These are phyloP conservation scores for Ottelia alismoides DNA, from an alignment of 106 monocot species.

Conservation along the genomic window DNA sequence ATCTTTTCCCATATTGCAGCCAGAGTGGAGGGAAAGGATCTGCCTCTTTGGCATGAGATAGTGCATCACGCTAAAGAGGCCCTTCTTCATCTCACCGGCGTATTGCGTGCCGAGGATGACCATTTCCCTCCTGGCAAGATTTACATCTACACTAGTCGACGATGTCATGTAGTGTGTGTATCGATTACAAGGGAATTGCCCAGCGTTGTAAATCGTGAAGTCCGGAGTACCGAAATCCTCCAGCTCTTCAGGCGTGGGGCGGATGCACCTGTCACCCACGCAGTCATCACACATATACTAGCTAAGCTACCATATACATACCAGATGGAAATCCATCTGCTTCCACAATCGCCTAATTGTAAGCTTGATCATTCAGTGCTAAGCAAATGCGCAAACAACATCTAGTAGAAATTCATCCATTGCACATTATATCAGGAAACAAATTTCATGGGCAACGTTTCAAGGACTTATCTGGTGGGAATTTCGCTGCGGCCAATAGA, in stretches of 20 bases:
- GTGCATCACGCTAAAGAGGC: slow-evolving; percentile 95
- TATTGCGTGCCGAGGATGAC: slow-evolving; percentile 94
- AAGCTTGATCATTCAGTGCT: no score
- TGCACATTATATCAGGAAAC: no score
- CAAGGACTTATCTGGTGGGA: no score
- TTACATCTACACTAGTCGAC: slow-evolving; percentile 91
- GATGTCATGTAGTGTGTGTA: slow-evolving; percentile 99
- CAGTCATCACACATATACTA: no score
- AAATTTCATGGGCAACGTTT: no score
- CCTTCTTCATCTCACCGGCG: slow-evolving; percentile 99
- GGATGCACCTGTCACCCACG: slow-evolving; percentile 69
- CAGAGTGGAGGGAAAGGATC: slow-evolving; percentile 83
- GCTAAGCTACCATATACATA: slow-evolving; percentile 3
- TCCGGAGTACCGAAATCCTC: slow-evolving; percentile 89
- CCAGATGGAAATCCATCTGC: no score
- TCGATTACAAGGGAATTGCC: slow-evolving; percentile 93
- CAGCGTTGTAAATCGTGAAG: slow-evolving; percentile 97
- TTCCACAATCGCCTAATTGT: no score
- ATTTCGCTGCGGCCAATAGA: no score
- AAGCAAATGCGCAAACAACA: no score
- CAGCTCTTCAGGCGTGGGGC: slow-evolving; percentile 85
- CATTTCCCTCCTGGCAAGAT: slow-evolving; percentile 90
- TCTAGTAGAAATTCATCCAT: no score
- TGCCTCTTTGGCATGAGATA: slow-evolving; percentile 91
- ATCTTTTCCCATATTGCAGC: slow-evolving; percentile 89